These are phyloP conservation scores for Chlamydomonas incerta DNA, from an alignment of 139 green algal genomes.

Conservation along the genomic window DNA sequence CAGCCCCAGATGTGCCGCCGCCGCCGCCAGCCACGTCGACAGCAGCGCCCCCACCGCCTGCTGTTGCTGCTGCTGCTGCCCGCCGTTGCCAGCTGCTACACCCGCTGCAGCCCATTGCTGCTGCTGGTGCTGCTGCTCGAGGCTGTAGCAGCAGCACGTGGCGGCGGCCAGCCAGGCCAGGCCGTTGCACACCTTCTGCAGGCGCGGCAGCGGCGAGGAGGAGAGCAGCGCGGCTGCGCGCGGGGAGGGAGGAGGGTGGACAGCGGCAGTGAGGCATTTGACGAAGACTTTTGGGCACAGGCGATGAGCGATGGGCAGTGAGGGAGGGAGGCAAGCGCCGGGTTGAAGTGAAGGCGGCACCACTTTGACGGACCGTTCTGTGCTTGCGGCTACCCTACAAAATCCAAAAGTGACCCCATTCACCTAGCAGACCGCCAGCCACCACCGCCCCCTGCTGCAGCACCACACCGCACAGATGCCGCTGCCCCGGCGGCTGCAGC, in stretches of 20 bases:
- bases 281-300: too few species aligned
- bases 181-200: constrained; percentile 15
- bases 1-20: neutral
- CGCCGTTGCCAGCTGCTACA: neutral
- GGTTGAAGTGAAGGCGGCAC: neutral
- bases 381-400: neutral
- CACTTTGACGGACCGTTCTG: too few species aligned
- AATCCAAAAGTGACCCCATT: neutral
- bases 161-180: constrained; percentile 35
- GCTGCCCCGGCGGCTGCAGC: neutral
- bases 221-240: constrained; percentile 29
- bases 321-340: neutral
- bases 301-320: neutral
- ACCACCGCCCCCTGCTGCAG: neutral
- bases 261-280: too few species aligned
- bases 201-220: constrained; percentile 47
- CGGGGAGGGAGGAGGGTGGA: neutral
- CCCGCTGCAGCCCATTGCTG: neutral
- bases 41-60: neutral
- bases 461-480: constrained; percentile 21
- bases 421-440: constrained; percentile 20
- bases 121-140: neutral
- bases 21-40: constrained; percentile 5
- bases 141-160: neutral
- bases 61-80: constrained; percentile 11